Conservation (phyloP, 306 rosid genomes). For the Senna siamea region DNA sequence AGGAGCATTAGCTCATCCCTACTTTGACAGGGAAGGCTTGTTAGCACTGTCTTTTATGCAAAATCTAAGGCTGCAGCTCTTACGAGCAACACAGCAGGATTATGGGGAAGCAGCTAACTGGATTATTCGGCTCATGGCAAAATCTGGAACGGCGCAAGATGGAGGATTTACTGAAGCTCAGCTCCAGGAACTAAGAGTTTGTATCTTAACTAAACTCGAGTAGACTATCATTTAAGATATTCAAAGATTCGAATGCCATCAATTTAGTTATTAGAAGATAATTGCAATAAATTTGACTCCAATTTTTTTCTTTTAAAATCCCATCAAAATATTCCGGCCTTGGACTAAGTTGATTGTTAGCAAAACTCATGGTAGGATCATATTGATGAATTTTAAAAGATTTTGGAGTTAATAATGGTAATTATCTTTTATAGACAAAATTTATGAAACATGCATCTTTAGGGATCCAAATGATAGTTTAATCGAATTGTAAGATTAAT, state of each 20-base stretch:
- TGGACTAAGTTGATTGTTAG: background rate
- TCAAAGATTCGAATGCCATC: background rate
- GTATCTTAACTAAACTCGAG: slow-evolving; percentile 31
- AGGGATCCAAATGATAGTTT: background rate
- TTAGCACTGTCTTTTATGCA: slow-evolving; percentile 85
- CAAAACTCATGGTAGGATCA: background rate
- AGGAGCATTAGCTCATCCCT: slow-evolving; percentile 88
- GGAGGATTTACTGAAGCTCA: slow-evolving; percentile 99
- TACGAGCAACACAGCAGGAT: slow-evolving; percentile 86
- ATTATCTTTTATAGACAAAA: background rate
- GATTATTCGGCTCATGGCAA: slow-evolving; percentile 83
- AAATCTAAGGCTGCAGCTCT: slow-evolving; percentile 69
- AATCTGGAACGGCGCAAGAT: slow-evolving; percentile 79
- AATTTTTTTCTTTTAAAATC: no score
- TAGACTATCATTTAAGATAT: background rate
- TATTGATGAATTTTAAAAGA: background rate
- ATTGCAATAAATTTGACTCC: background rate
- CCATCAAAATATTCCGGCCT: background rate
- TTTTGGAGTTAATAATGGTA: background rate
- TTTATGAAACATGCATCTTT: background rate
- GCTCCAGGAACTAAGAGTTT: slow-evolving; percentile 76
- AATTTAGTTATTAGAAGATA: background rate
- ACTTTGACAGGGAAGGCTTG: slow-evolving; percentile 80
- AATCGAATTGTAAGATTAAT: background rate
- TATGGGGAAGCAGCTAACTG: slow-evolving; percentile 88